Base-by-base conservation (phyloP, 495 filamentous ascomycete species). In the Chlorociboria aeruginascens region DNA sequence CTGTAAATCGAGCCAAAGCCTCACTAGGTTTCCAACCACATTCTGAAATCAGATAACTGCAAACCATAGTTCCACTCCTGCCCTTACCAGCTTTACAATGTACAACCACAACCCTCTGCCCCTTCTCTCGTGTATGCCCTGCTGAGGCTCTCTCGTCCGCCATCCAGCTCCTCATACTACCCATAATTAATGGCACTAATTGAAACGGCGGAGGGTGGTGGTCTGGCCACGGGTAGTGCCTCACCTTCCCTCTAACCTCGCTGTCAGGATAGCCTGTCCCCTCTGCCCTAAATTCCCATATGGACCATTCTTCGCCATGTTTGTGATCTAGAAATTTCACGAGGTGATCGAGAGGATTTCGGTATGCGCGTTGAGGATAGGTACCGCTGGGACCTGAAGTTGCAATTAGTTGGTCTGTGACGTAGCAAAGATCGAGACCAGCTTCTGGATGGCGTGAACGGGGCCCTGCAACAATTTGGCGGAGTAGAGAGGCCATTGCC, bases 61-160 rank as follows among this genome's bases (percentile, higher is more conserved):
- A 89, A 16, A 81, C 79, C 58, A 88, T 76, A 0, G 86, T 95
- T n/a, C 92, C 92, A 48, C 85, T 92, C 39, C 92, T 72, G 1
- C 92, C 92, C 64, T 98, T 98, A 2, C 92, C 92, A 2, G 92
- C 92, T 64, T 96, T 98, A 68, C 92, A 97, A 62, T 97, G 92
- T 9, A 98, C 86, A 6, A 98, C 90, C 1, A 81, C 82, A 1
- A 95, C 84, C 17, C 87, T 70, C 16, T 62, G 43, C 8, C 53
- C 56, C 45, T 56, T 52, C 49, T 45, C 16, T 40, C 45, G 14
- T 38, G 34, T 32, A 1, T 47, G 54, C 0, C 17, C 43, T 10
- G 2, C 13, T 10, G 13, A 16, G 25, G 62, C 56, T 25, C 73
- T 69, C n/a, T 77, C 66, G 12, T 68, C 76, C 25, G 75, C 65